Base-by-base conservation (phyloP, 139 green algal species). In the Prasinococcaceae sp. region DNA sequence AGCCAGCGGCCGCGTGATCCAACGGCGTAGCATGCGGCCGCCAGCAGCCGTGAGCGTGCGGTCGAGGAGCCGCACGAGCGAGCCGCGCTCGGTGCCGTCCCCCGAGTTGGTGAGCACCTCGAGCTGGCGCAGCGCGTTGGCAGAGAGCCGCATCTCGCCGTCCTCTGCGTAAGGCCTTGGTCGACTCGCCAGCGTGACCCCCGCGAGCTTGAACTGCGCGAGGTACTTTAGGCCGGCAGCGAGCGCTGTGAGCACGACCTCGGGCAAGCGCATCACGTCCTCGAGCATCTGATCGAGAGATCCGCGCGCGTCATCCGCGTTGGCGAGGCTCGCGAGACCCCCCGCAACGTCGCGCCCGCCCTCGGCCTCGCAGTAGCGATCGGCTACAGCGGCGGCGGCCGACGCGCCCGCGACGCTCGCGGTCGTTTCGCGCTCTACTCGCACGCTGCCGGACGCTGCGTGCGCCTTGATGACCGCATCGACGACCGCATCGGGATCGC, bases 41-140 rank as follows among this genome's bases (percentile, higher is more conserved):
- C 86, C 86, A 26, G 66, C 55, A 2, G 61, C 22, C 2, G 85
- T 93, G 29, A 32, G 28, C 6, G 79, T 90, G 36, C 75, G 72
- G 62, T 92, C 76, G 37, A 94, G 43, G 26, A 94, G 63, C 59
- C 78, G 79, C 28, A 94, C 61, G 50, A 94, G 63, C 3, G 76
- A 85, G 28, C 80, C 84, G 12, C 49, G 53, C 19, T 67, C 33
- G 5, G 22, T 29, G 35, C 70, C 72, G 50, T 67, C 63, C 3
- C 61, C 48, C 9, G 17, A 48, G 53, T 58, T 67, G 10, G 37
- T 40, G 39, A 74, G 64, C 6, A 59, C 39, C 54, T 85, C 75
- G 25, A 85, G 70, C 53, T 83, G 70, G n/a, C 46, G 30, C 16
- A 85, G 57, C 9, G 69, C 65, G 43, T 81, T 81, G 20, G 72